Evolutionary conservation across 805 yeast species (phyloP).

Genomic region (Candida vaughaniae): DNA sequence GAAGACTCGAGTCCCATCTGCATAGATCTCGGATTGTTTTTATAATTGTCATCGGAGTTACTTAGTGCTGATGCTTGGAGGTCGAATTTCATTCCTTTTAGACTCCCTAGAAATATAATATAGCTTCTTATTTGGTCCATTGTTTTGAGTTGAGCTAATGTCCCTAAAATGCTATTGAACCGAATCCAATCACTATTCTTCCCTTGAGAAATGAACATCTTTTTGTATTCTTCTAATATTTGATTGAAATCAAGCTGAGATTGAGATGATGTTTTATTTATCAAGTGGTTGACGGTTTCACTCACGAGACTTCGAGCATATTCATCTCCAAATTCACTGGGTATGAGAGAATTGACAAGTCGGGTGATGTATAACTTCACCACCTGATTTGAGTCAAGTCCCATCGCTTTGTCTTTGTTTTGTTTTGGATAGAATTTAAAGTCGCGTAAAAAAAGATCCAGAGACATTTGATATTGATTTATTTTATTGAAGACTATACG

Average conservation of each 20-base stretch:
- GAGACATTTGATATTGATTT: neutral
- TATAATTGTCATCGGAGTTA: neutral
- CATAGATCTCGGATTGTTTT: conserved; percentile 2
- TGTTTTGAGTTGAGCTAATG: conserved; percentile 25
- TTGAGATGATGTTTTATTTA: conserved; percentile 1
- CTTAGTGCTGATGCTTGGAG: neutral
- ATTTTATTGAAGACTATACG: conserved; percentile 4
- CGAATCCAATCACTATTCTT: conserved; percentile 29
- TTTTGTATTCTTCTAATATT: conserved; percentile 21
- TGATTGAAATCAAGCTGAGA: conserved; percentile 17
- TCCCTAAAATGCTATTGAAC: conserved; percentile 31
- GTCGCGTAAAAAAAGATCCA: conserved; percentile 1
- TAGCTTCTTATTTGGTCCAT: conserved; percentile 35
- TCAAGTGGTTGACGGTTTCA: conserved; percentile 21
- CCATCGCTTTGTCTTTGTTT: conserved; percentile 19
- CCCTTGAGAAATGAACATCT: conserved; percentile 25
- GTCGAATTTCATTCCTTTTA: conserved; percentile 9
- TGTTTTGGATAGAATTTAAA: no score
- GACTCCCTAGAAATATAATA: conserved; percentile 29
- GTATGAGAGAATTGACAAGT: conserved; percentile 35
- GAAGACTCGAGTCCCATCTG: conserved; percentile 11
- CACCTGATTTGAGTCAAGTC: conserved; percentile 32
- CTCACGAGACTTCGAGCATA: conserved; percentile 29
- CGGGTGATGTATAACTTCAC: conserved; percentile 32
- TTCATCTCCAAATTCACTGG: conserved; percentile 36